Percentiles rank a stretch among this genome's conserved stretches.
phyloP scores from a whole-genome alignment of 306 rosid genomes.

The Betula pendula region DNA sequence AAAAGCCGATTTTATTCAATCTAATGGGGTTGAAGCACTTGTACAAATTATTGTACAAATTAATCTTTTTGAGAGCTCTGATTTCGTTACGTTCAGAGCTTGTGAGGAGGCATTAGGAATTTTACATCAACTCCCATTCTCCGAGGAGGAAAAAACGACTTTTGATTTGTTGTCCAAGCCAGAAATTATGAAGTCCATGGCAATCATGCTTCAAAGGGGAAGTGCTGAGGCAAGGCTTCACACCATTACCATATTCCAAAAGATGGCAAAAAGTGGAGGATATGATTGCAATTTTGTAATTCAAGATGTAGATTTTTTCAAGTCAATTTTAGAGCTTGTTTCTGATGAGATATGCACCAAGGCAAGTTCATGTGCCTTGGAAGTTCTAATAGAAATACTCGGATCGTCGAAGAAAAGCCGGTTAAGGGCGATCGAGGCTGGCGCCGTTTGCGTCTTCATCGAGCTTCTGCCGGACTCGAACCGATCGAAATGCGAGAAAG shows the following conservation, averaged over 20 bases:
- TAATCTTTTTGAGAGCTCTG: constrained; percentile 33
- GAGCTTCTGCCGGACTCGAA: constrained; percentile 49
- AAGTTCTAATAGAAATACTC: constrained; percentile 40
- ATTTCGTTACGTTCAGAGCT: constrained; percentile 40
- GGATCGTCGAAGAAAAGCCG: constrained; percentile 41
- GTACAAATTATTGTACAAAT: constrained; percentile 34
- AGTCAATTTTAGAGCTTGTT: constrained; percentile 49
- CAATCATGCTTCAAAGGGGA: constrained; percentile 45
- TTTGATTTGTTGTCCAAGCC: constrained; percentile 29
- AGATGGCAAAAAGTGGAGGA: constrained; percentile 21
- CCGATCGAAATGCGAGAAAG: constrained; percentile 42
- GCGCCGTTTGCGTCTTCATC: constrained; percentile 46
- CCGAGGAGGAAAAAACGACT: constrained; percentile 17
- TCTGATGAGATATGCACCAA: constrained; percentile 50
- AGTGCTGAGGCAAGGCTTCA: constrained; percentile 43
- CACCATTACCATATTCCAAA: constrained; percentile 38
- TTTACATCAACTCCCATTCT: constrained; percentile 33
- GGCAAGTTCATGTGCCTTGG: constrained; percentile 43
- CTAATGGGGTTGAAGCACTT: constrained; percentile 36
- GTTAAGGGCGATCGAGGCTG: constrained; percentile 50
- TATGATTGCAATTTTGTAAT: constrained; percentile 41
- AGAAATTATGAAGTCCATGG: constrained; percentile 38
- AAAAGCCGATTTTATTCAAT: constrained; percentile 26
- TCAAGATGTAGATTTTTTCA: constrained; percentile 47
- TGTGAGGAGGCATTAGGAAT: constrained; percentile 55